Evolutionary conservation across 495 filamentous ascomycete genomes (phyloP).

Genomic region (Articulospora tetracladia): DNA sequence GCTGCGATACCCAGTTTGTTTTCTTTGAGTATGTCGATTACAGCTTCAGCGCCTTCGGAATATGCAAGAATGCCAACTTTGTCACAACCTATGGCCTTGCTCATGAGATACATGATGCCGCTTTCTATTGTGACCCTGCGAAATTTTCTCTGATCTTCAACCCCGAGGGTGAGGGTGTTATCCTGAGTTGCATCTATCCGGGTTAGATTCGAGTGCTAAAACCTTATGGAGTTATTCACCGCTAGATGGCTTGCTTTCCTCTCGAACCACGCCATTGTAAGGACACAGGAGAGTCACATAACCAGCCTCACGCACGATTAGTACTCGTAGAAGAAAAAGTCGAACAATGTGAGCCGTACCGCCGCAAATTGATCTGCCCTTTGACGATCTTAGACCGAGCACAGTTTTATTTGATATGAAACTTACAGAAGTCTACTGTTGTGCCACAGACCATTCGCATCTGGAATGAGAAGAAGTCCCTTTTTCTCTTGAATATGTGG

Average conservation of each 20-base stretch:
- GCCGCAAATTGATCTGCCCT: slow-evolving; percentile 78
- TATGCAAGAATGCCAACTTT: not conserved
- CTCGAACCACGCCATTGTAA: slow-evolving; percentile 45
- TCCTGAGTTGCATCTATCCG: too few species aligned
- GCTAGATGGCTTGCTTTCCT: not conserved
- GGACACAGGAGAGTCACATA: slow-evolving; percentile 73
- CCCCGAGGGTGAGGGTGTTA: too few species aligned
- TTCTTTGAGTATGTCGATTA: not conserved
- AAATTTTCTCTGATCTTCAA: not conserved
- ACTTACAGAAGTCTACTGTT: slow-evolving; percentile 44
- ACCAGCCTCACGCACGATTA: slow-evolving; percentile 44
- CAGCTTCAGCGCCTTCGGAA: not conserved
- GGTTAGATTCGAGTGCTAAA: too few species aligned
- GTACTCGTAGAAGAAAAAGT: not conserved
- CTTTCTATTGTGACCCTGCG: not conserved
- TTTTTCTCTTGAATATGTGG: slow-evolving; percentile 26
- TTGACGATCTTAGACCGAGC: not conserved
- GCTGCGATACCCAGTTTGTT: not conserved
- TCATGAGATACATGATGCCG: not conserved
- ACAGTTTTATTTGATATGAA: not conserved
- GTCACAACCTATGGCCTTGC: not conserved
- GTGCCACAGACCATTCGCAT: slow-evolving; percentile 66
- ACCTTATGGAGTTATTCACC: too few species aligned
- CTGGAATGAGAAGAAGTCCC: slow-evolving; percentile 53
- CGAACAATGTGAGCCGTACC: slow-evolving; percentile 1